Evolutionary conservation across 1,284 basidiomycete genomes (phyloP).

Genomic region (Irpex sp.): DNA sequence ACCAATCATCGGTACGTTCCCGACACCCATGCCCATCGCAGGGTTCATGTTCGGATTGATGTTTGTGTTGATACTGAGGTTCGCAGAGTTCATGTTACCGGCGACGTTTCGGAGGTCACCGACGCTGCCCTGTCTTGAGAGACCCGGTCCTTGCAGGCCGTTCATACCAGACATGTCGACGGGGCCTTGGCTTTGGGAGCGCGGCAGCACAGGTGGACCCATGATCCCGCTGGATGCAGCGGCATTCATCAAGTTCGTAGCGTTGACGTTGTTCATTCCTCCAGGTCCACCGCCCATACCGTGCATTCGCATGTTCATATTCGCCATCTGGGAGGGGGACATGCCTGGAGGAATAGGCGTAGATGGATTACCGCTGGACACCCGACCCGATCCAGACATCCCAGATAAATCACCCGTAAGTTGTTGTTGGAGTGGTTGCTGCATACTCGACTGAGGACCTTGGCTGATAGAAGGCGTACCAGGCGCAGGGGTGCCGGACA

Average conservation of each 20-base stretch:
- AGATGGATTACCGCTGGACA: background rate
- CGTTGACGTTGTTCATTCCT: background rate
- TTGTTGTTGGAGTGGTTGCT: constrained; percentile 2
- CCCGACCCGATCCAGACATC: background rate
- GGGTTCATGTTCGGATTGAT: constrained; percentile 18
- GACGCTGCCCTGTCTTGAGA: constrained; percentile 9
- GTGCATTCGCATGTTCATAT: constrained; percentile 10
- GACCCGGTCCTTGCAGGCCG: constrained; percentile 1
- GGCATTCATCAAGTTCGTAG: no score
- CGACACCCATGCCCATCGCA: constrained; percentile 8
- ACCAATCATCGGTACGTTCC: constrained; percentile 1
- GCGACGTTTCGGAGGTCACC: background rate
- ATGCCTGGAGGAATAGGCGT: background rate
- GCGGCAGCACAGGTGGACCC: constrained; percentile 24
- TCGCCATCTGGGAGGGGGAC: constrained; percentile 13
- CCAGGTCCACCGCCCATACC: constrained; percentile 2
- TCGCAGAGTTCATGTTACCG: constrained; percentile 9
- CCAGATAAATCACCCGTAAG: background rate
- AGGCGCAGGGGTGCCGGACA: constrained; percentile 13
- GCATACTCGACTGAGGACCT: background rate
- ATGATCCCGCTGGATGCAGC: constrained; percentile 18
- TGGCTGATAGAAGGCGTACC: constrained; percentile 6
- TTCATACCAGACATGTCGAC: constrained; percentile 8
- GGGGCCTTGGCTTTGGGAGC: constrained; percentile 12
- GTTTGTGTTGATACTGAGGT: constrained; percentile 21